phyloP scores from a whole-genome alignment of 495 filamentous ascomycete species.

The Penicillium canariense region DNA sequence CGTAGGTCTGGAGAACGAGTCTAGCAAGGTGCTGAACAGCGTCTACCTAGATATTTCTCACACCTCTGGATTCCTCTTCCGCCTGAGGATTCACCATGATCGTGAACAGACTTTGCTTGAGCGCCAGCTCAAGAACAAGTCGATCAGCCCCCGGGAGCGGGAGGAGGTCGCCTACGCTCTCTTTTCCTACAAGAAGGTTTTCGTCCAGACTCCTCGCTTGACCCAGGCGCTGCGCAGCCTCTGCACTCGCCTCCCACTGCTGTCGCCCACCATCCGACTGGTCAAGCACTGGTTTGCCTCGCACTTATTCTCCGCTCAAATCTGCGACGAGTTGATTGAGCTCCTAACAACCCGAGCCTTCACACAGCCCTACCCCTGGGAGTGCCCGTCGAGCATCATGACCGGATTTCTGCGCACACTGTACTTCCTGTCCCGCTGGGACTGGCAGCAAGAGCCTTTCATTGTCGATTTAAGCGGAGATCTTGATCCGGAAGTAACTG shows the following conservation, averaged over 20 bases:
- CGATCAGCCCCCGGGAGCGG: constrained; percentile 54
- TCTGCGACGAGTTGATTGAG: constrained; percentile 80
- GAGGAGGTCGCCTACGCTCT: constrained; percentile 68
- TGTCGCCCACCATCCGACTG: constrained; percentile 84
- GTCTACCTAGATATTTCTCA: constrained; percentile 83
- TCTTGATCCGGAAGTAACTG: constrained; percentile 52
- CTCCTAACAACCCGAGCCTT: constrained; percentile 73
- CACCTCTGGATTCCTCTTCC: constrained; percentile 59
- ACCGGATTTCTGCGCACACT: constrained; percentile 81
- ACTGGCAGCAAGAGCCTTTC: constrained; percentile 82
- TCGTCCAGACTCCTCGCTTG: constrained; percentile 70
- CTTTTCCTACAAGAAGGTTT: constrained; percentile 65
- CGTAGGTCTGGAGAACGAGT: constrained; percentile 77
- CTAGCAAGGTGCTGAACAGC: constrained; percentile 64
- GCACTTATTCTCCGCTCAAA: constrained; percentile 73
- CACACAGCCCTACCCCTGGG: constrained; percentile 79
- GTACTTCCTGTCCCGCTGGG: constrained; percentile 75
- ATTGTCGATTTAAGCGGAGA: constrained; percentile 66
- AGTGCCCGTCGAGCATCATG: constrained; percentile 70
- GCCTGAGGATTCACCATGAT: constrained; percentile 65
- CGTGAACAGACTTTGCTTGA: constrained; percentile 81
- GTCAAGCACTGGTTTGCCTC: constrained; percentile 85
- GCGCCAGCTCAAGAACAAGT: constrained; percentile 70
- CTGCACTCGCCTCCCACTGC: constrained; percentile 73
- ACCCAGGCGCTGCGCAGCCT: constrained; percentile 75